These are phyloP conservation scores for Trichoderma pleuroti DNA, from an alignment of 2,329 filamentous ascomycete species.

Conservation along the genomic window DNA sequence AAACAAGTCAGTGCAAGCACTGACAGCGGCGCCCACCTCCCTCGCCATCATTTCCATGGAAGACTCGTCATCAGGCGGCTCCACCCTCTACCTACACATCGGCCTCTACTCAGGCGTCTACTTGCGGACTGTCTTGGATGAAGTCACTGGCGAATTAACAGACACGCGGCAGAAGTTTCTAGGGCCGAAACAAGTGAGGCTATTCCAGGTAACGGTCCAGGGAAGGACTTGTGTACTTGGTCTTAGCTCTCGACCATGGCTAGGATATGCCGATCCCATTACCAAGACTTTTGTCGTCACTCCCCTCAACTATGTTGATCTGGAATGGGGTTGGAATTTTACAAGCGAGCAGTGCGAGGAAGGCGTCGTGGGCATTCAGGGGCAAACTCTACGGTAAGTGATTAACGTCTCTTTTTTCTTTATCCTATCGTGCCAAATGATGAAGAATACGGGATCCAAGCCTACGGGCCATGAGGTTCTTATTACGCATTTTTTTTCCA, in stretches of 20 bases:
- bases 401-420: constrained; percentile 25
- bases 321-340: constrained; percentile 96
- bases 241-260: constrained; percentile 90
- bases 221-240: constrained; percentile 82
- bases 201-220: constrained; percentile 88
- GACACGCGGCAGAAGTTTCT: constrained; percentile 94
- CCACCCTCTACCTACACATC: constrained; percentile 90
- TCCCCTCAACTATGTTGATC: constrained; percentile 78
- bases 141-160: constrained; percentile 90
- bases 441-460: constrained; percentile 62
- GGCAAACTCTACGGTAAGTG: constrained; percentile 76
- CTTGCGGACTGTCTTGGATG: constrained; percentile 88
- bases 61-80: constrained; percentile 84
- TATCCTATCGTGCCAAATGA: constrained; percentile 47
- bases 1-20: constrained; percentile 88
- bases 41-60: constrained; percentile 93
- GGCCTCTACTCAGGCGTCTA: constrained; percentile 95
- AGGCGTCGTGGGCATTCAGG: constrained; percentile 91
- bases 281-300: constrained; percentile 89
- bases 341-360: constrained; percentile 91
- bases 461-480: constrained; percentile 53
- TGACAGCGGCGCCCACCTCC: constrained; percentile 85
- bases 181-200: constrained; percentile 81
- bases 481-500: constrained; percentile 60
- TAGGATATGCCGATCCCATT: constrained; percentile 86